These are phyloP conservation scores for Alternaria viburni DNA, from an alignment of 2,329 filamentous ascomycete genomes.

Conservation along the genomic window DNA sequence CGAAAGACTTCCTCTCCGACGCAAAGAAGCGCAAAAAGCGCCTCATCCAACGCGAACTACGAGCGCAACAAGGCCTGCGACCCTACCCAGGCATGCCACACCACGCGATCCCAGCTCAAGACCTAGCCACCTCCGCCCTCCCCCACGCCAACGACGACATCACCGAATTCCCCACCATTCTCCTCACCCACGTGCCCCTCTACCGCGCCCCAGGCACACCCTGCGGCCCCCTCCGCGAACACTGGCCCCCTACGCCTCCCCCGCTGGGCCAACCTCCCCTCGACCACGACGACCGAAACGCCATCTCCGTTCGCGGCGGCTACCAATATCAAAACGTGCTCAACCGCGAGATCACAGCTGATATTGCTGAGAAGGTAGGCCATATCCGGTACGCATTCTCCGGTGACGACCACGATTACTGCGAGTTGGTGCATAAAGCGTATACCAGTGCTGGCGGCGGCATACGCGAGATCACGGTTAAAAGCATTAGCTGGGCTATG, in stretches of 20 bases:
- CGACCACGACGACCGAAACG: conserved; percentile 72
- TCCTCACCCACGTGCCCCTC: conserved; percentile 90
- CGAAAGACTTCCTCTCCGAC: conserved; percentile 74
- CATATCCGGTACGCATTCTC: conserved; percentile 88
- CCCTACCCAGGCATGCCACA: conserved; percentile 65
- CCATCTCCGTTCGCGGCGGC: conserved; percentile 76
- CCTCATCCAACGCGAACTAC: conserved; percentile 72
- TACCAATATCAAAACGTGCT: conserved; percentile 99
- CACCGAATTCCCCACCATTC: conserved; percentile 80
- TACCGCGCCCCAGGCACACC: conserved; percentile 82
- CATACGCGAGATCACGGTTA: conserved; percentile 85
- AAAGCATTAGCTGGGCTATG: conserved; percentile 96
- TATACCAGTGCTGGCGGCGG: conserved; percentile 64
- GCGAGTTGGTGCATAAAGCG: conserved; percentile 80
- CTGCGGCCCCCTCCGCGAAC: conserved; percentile 86
- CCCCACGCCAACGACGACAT: conserved; percentile 51
- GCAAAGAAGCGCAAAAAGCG: conserved; percentile 70
- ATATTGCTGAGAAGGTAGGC: conserved; percentile 77
- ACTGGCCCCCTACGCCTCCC: conserved; percentile 73
- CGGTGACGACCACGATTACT: conserved; percentile 98
- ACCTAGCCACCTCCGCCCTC: conserved; percentile 41
- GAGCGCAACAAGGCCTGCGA: conserved; percentile 66
- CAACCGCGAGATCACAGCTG: conserved; percentile 74
- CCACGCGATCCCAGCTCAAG: conserved; percentile 63
- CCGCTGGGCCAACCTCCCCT: conserved; percentile 64